A percentile compares a stretch with the other conserved stretches of the same genome.
Conservation (phyloP, 2,329 filamentous ascomycete species). For the Hypoxylon sp. region DNA sequence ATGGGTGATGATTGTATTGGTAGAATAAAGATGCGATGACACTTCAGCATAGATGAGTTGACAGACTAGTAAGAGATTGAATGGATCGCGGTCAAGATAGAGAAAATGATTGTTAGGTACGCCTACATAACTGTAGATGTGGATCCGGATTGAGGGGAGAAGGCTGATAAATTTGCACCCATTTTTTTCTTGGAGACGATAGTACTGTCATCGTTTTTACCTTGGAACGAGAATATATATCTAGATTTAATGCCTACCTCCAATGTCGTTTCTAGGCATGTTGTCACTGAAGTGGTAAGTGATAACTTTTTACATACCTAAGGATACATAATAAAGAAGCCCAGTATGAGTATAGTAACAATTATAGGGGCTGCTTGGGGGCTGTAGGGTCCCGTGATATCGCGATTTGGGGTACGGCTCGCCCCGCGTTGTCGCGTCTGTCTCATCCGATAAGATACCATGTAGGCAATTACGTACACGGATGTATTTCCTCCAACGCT, state of each 20-base stretch:
- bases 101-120: constrained; percentile 11
- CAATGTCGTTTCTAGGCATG: neutral
- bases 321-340: neutral
- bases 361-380: neutral
- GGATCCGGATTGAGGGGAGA: constrained; percentile 2
- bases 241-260: neutral
- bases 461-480: neutral
- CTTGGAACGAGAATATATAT: neutral
- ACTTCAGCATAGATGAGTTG: constrained; percentile 7
- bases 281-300: neutral
- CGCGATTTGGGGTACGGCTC: constrained; percentile 22
- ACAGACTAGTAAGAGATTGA: constrained; percentile 14
- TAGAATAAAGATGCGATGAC: constrained; percentile 15
- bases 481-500: neutral
- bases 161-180: constrained; percentile 9
- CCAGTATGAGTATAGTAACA: neutral
- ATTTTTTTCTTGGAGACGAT: constrained; percentile 1
- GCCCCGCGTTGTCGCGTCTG: constrained; percentile 22
- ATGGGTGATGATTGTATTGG: constrained; percentile 15
- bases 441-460: constrained; percentile 16
- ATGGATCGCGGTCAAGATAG: constrained; percentile 8
- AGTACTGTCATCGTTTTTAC: neutral
- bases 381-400: constrained; percentile 23
- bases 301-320: neutral
- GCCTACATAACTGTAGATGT: constrained; percentile 12